phyloP scores from a whole-genome alignment of 768 basidiomycete genomes.

The Hemileccinum rubropunctum region DNA sequence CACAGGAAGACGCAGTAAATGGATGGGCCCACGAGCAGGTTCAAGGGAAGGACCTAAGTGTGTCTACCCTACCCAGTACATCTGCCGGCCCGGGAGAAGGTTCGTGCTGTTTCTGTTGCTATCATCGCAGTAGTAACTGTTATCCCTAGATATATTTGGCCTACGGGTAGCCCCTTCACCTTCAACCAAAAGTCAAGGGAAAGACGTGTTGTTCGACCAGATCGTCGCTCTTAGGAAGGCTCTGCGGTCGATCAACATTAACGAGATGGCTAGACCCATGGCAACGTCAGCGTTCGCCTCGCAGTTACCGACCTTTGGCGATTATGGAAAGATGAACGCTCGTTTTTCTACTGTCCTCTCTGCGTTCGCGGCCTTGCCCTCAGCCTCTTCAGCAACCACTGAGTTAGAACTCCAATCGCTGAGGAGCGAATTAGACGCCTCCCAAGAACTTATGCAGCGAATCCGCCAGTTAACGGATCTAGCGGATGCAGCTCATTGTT shows the following conservation, averaged over 20 bases:
- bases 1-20: background rate
- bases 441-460: slow-evolving; percentile 46
- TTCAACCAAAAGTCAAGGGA: slow-evolving; percentile 37
- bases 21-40: background rate
- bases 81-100: slow-evolving; percentile 21
- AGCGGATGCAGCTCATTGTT: slow-evolving; percentile 44
- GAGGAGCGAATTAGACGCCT: slow-evolving; percentile 53
- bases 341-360: slow-evolving; percentile 45
- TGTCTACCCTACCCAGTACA: background rate
- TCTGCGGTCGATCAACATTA: slow-evolving; percentile 59
- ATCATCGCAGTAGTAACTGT: slow-evolving; percentile 3
- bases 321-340: slow-evolving; percentile 44
- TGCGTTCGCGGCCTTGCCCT: slow-evolving; percentile 49
- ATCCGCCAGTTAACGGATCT: slow-evolving; percentile 58
- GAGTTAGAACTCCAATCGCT: slow-evolving; percentile 65
- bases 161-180: slow-evolving; percentile 37
- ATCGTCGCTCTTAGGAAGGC: slow-evolving; percentile 57
- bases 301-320: slow-evolving; percentile 50
- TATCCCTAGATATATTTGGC: slow-evolving; percentile 57
- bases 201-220: slow-evolving; percentile 44
- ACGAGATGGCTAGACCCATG: slow-evolving; percentile 47
- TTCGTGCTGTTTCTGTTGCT: slow-evolving; percentile 9
- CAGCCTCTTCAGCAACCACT: slow-evolving; percentile 38
- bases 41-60: slow-evolving; percentile 1
- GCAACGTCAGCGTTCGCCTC: slow-evolving; percentile 32